Evolutionary conservation across 495 filamentous ascomycete genomes (phyloP).

Genomic region (Hypoxylon lenormandii): DNA sequence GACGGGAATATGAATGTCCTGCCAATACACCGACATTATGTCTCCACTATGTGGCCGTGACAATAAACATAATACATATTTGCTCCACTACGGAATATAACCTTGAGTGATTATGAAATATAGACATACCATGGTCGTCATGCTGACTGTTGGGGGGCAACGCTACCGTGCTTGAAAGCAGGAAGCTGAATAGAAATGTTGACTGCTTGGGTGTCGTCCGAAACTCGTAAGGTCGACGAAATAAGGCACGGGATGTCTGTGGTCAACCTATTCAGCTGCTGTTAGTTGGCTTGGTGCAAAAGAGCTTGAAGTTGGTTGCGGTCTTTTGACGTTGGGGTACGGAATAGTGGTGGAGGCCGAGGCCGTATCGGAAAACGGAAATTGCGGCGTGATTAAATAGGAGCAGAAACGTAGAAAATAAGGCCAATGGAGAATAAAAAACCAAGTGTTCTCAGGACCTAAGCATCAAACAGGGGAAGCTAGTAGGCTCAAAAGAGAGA

Average conservation of each 20-base stretch:
- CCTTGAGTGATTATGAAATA: constrained; percentile 9
- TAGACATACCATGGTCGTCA: constrained; percentile 66
- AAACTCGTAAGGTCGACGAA: constrained; percentile 8
- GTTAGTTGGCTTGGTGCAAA: constrained; percentile 18
- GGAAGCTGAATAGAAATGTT: neutral
- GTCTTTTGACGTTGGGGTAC: neutral
- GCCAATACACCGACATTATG: constrained; percentile 45
- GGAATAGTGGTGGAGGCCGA: neutral
- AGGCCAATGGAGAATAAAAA: neutral
- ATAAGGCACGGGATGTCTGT: neutral
- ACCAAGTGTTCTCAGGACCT: neutral
- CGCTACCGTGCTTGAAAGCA: constrained; percentile 32
- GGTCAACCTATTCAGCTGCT: constrained; percentile 10
- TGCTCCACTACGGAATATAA: constrained; percentile 1
- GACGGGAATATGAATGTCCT: constrained; percentile 11
- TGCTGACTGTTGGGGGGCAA: constrained; percentile 45
- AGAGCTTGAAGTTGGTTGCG: neutral
- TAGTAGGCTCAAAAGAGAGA: too few species aligned
- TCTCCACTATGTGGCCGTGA: constrained; percentile 8
- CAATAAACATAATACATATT: constrained; percentile 1
- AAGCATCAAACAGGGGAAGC: too few species aligned
- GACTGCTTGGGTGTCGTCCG: constrained; percentile 1
- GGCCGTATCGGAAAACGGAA: constrained; percentile 4
- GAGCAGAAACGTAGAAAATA: neutral
- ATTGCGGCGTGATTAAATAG: neutral